Percentiles rank a stretch among this genome's conserved stretches.
Conservation (phyloP, 2,329 filamentous ascomycete species). For the Colletotrichum somersetense region DNA sequence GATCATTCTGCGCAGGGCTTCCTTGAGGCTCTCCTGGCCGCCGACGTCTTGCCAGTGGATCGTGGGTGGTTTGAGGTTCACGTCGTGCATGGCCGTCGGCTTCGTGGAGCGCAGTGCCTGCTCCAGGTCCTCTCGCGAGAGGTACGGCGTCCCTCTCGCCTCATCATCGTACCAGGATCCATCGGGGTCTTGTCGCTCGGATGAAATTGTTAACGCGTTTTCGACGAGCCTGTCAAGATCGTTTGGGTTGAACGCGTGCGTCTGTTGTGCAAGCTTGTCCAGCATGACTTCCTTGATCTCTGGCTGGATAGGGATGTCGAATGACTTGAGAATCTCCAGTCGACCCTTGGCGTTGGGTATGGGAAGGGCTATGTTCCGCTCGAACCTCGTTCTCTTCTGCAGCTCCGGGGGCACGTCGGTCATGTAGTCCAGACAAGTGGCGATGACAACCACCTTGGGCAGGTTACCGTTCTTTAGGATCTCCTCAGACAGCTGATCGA, state of each 20-base stretch:
- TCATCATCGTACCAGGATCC: constrained; percentile 44
- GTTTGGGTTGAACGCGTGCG: constrained; percentile 87
- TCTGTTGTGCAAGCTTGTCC: constrained; percentile 75
- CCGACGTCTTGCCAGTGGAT: constrained; percentile 91
- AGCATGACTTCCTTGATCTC: constrained; percentile 66
- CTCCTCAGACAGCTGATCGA: constrained; percentile 65
- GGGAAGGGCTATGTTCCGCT: constrained; percentile 77
- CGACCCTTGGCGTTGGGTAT: constrained; percentile 80
- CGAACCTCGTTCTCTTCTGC: constrained; percentile 74
- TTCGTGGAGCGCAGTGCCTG: constrained; percentile 76
- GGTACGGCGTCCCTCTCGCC: constrained; percentile 44
- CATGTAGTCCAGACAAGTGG: constrained; percentile 77
- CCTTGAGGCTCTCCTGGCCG: constrained; percentile 83
- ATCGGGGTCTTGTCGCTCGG: constrained; percentile 49
- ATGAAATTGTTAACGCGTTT: constrained; percentile 49
- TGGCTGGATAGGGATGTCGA: constrained; percentile 62
- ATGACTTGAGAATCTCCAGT: constrained; percentile 78
- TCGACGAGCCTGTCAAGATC: constrained; percentile 77
- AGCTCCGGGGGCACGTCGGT: constrained; percentile 79
- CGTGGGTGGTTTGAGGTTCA: constrained; percentile 88
- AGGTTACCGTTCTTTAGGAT: constrained; percentile 53
- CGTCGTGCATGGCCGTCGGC: constrained; percentile 89
- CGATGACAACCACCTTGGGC: constrained; percentile 78
- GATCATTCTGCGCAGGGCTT: constrained; percentile 66
- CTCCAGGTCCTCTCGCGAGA: constrained; percentile 67